Base-by-base conservation (phyloP, 768 basidiomycete genomes). In the Boletus reticulatus region DNA sequence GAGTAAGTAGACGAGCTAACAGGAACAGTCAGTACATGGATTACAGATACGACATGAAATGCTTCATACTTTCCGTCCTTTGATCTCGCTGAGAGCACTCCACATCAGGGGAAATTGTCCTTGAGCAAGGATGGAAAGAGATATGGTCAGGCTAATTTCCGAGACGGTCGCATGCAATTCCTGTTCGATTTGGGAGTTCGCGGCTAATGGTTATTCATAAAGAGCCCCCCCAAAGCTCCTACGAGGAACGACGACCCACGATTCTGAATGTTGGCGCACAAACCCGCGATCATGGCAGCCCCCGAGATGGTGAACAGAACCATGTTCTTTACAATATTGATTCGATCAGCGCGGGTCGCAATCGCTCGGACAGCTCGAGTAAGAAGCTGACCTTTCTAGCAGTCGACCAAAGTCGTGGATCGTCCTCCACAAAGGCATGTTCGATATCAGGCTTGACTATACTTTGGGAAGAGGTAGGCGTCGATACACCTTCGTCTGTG, bases 91-190 rank as follows among this genome's bases (percentile, higher is more conserved):
- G 34, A 63, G 13, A 13, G 50, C 52, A 50, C 67, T 70, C 67
- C 70, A 70, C 29, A 86, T 1, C 4, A 72, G 4, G 5, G 67
- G 55, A 17, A 83, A 64, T 13, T 74, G 66, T 1, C 91, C 91
- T 69, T 92, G 92, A 4, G 86, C 59, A 4, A 87, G 73, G 50
- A 92, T 88, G 68, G 85, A 92, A 13, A 90, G 56, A 0, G 89
- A 87, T 19, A 92, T 70, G 55, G 80, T 86, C 66, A 83, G 74
- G 47, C 88, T 86, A 55, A 94, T 85, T 52, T 88, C 76, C 1
- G 77, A 72, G 34, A 79, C 73, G 0, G 82, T 82, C 4, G 89
- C 84, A 36, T 80, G 79, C 20, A 94, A 74, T 12, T 88, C 76
- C 5, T 67, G 62, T 62, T 88, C 77, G 70, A 91, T 86, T 52